These are phyloP conservation scores for Phytophthora pisi DNA, from an alignment of 352 stramenopile species.

Conservation along the genomic window DNA sequence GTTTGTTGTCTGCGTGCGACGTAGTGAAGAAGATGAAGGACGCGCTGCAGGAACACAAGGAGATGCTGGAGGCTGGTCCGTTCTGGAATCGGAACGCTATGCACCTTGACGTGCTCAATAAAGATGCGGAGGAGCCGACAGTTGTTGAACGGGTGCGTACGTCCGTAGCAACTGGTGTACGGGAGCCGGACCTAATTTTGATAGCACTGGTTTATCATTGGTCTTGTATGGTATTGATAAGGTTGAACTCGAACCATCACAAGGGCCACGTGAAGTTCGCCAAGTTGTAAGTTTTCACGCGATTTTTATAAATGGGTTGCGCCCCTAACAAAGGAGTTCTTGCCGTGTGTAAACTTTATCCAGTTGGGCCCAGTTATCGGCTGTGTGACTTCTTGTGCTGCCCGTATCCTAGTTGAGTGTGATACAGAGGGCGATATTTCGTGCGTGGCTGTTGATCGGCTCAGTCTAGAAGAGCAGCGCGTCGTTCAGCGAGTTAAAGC, in stretches of 20 bases:
- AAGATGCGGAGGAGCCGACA: conserved; percentile 20
- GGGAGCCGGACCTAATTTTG: neutral
- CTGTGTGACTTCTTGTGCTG: conserved; percentile 34
- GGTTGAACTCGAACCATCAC: conserved; percentile 17
- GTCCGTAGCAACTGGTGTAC: neutral
- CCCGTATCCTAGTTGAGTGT: conserved; percentile 51
- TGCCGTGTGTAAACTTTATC: conserved; percentile 1
- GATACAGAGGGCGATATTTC: conserved; percentile 40
- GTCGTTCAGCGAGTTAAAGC: conserved; percentile 13
- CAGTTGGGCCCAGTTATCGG: conserved; percentile 57
- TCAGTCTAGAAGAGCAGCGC: conserved; percentile 29
- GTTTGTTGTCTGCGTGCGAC: conserved; percentile 49
- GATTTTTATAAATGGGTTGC: neutral
- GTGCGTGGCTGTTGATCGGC: conserved; percentile 46
- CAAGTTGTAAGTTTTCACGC: conserved; percentile 19
- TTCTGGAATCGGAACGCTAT: conserved; percentile 40
- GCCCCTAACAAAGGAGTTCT: neutral
- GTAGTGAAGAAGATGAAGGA: conserved; percentile 40
- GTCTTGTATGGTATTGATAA: conserved; percentile 3
- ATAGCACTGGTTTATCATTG: neutral
- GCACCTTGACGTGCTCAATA: conserved; percentile 33
- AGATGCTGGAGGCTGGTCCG: conserved; percentile 12
- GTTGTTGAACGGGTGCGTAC: conserved; percentile 31
- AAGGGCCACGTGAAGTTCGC: conserved; percentile 10
- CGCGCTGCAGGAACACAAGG: conserved; percentile 26